phyloP scores from a whole-genome alignment of 2,329 filamentous ascomycete species.

The Dactylellina haptotyla region DNA sequence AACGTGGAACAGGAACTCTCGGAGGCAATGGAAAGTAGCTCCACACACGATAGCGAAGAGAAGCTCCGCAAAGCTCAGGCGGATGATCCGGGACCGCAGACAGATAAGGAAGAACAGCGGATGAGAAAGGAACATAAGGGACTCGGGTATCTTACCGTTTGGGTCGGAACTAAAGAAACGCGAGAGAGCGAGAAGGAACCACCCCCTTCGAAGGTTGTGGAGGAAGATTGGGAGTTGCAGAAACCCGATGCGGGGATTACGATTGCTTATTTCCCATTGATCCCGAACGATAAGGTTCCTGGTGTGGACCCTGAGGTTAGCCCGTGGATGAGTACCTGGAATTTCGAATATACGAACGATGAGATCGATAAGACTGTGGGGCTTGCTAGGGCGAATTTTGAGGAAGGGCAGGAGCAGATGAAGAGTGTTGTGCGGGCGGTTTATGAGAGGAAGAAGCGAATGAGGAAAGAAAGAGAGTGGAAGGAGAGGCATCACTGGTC shows the following conservation, averaged over 20 bases:
- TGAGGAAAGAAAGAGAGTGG: slow-evolving; percentile 36
- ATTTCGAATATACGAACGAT: slow-evolving; percentile 88
- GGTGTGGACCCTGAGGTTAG: slow-evolving; percentile 83
- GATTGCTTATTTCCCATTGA: slow-evolving; percentile 88
- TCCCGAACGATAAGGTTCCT: slow-evolving; percentile 81
- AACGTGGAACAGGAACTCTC: slow-evolving; percentile 71
- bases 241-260: slow-evolving; percentile 83
- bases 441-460: slow-evolving; percentile 85
- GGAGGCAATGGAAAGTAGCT: slow-evolving; percentile 74
- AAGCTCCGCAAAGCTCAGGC: slow-evolving; percentile 72
- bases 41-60: slow-evolving; percentile 69
- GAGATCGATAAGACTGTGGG: slow-evolving; percentile 86
- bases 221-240: slow-evolving; percentile 76
- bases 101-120: slow-evolving; percentile 53
- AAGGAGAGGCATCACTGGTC: slow-evolving; percentile 2
- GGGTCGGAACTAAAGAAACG: slow-evolving; percentile 87
- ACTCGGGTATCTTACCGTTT: slow-evolving; percentile 90
- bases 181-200: slow-evolving; percentile 69
- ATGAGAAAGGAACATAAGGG: slow-evolving; percentile 56
- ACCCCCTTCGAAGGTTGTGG: slow-evolving; percentile 67
- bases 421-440: slow-evolving; percentile 83
- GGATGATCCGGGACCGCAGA: slow-evolving; percentile 62
- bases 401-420: slow-evolving; percentile 81
- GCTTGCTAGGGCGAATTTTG: slow-evolving; percentile 85
- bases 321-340: slow-evolving; percentile 96